These are phyloP conservation scores for Sporisorium reilianum DNA, from an alignment of 1,284 basidiomycete genomes.

Conservation along the genomic window DNA sequence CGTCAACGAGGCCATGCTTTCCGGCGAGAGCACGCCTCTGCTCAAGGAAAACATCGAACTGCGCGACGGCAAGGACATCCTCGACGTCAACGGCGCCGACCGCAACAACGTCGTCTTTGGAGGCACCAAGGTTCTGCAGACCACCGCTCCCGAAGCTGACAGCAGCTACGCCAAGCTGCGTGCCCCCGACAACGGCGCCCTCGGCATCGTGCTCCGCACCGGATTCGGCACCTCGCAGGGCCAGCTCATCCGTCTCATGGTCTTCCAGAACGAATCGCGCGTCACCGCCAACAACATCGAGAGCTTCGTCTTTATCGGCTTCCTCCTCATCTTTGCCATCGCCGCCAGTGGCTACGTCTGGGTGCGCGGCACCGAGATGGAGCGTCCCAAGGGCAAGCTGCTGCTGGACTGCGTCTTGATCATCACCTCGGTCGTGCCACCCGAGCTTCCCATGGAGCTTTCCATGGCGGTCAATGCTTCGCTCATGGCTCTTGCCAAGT, in stretches of 20 bases:
- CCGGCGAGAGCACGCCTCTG: conserved; percentile 67
- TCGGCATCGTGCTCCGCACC: conserved; percentile 65
- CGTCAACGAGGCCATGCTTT: conserved; percentile 69
- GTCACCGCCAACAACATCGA: conserved; percentile 68
- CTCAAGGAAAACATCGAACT: conserved; percentile 68
- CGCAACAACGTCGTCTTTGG: conserved; percentile 69
- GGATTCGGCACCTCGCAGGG: conserved; percentile 69
- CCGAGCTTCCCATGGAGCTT: conserved; percentile 69
- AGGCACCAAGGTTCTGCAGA: conserved; percentile 68
- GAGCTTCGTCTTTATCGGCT: conserved; percentile 68
- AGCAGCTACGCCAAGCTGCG: conserved; percentile 46
- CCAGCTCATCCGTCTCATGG: conserved; percentile 68
- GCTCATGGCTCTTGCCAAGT: conserved; percentile 87
- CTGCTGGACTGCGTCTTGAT: conserved; percentile 68
- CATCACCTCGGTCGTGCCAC: conserved; percentile 69
- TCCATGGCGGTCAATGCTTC: conserved; percentile 69
- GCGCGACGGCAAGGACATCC: conserved; percentile 59
- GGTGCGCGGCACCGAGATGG: conserved; percentile 64
- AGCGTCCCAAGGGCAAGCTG: conserved; percentile 67
- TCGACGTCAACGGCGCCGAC: conserved; percentile 66
- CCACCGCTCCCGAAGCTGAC: conserved; percentile 57
- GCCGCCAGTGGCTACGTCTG: conserved; percentile 67
- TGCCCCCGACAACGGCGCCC: conserved; percentile 65
- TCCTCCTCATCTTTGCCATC: conserved; percentile 68
- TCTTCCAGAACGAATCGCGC: conserved; percentile 68